phyloP scores from a whole-genome alignment of 192 early-diverging fungal genomes.

The Backusella circina region DNA sequence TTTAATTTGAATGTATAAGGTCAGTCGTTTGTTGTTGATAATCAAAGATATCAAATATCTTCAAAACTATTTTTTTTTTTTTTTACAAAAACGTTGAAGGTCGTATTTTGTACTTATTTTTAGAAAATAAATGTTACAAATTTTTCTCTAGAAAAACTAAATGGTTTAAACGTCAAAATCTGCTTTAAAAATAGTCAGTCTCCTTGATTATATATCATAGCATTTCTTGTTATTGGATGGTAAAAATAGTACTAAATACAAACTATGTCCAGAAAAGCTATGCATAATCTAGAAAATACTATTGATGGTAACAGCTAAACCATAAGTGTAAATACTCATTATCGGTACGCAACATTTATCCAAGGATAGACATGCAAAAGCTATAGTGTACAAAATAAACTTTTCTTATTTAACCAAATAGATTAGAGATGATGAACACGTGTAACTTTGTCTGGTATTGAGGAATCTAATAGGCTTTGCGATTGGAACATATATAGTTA shows the following conservation, averaged over 20 bases:
- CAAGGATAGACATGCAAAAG: neutral
- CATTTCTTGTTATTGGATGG: neutral
- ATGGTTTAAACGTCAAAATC: neutral
- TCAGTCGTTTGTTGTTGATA: neutral
- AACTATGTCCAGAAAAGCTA: neutral
- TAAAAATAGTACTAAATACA: neutral
- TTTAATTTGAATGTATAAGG: neutral
- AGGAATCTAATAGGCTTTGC: neutral
- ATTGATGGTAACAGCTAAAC: neutral
- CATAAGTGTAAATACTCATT: neutral
- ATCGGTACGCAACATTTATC: neutral
- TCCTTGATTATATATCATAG: neutral
- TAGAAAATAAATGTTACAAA: neutral
- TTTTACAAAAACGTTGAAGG: too few relatives aligned
- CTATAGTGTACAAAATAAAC: neutral
- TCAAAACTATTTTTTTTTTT: too few relatives aligned
- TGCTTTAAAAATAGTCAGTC: neutral
- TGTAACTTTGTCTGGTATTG: neutral
- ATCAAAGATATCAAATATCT: neutral
- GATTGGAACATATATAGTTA: neutral
- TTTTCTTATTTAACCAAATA: neutral
- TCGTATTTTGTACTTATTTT: neutral
- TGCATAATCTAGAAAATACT: neutral
- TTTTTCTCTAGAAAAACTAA: neutral
- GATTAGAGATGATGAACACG: neutral